These are phyloP conservation scores for Blepharisma stoltei DNA, from an alignment of 73 alveolate species.

Conservation along the genomic window DNA sequence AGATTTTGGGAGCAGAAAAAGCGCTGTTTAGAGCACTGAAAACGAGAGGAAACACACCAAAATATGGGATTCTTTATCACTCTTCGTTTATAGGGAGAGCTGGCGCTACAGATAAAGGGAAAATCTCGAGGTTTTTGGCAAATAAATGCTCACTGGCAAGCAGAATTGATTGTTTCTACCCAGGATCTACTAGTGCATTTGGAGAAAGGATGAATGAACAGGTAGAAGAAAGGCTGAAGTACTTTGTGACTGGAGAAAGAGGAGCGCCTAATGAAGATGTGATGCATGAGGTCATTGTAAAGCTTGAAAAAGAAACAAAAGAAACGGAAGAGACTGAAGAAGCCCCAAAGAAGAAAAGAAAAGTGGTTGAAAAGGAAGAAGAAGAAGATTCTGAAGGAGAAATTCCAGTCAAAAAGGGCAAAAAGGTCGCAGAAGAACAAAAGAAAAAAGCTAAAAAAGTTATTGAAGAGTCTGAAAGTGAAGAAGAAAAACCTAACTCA, in stretches of 20 bases:
- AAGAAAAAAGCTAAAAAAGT: neutral
- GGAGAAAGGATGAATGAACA: slow-evolving; percentile 57
- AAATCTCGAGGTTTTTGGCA: slow-evolving; percentile 98
- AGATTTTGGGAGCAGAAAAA: slow-evolving; percentile 99
- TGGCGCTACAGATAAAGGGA: slow-evolving; percentile 95
- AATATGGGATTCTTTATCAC: slow-evolving; percentile 98
- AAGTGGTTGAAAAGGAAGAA: neutral
- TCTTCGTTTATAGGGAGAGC: slow-evolving; percentile 99
- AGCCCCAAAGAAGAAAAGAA: neutral
- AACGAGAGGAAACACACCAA: slow-evolving; percentile 97
- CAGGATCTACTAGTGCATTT: slow-evolving; percentile 44
- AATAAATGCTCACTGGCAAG: slow-evolving; percentile 98
- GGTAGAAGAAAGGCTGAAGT: slow-evolving; percentile 59
- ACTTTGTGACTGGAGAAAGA: slow-evolving; percentile 44
- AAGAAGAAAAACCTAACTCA: neutral
- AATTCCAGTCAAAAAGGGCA: neutral
- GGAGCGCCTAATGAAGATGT: slow-evolving; percentile 50
- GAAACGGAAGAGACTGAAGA: neutral
- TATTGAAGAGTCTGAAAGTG: neutral
- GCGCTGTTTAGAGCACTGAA: slow-evolving; percentile 92
- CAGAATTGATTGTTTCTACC: slow-evolving; percentile 86
- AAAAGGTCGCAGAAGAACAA: neutral
- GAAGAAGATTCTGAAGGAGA: slow-evolving; percentile 13
- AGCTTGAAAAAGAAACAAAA: slow-evolving; percentile 13
- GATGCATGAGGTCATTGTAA: slow-evolving; percentile 48